phyloP scores from a whole-genome alignment of 2,329 filamentous ascomycete genomes.

The Metarhizium robertsii region DNA sequence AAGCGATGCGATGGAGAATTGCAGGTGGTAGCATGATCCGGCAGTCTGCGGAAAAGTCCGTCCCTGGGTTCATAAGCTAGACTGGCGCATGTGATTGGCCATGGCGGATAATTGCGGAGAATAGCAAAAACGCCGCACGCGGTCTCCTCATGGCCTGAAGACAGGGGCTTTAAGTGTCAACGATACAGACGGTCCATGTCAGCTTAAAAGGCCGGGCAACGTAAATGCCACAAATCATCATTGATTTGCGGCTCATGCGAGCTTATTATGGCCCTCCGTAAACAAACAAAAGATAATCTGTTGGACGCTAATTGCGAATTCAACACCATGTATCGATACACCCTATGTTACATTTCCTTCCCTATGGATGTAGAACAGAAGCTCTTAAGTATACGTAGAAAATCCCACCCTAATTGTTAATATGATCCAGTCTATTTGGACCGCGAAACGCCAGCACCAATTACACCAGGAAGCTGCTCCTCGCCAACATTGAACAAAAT shows the following conservation, averaged over 20 bases:
- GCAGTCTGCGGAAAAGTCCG: constrained; percentile 8
- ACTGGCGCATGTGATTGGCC: constrained; percentile 6
- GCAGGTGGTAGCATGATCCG: constrained; percentile 2
- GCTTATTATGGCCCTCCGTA: neutral
- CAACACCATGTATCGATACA: constrained; percentile 6
- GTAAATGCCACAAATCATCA: neutral
- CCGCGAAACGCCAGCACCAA: constrained; percentile 85
- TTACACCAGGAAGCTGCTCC: constrained; percentile 83
- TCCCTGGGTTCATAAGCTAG: constrained; percentile 2
- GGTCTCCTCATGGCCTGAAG: neutral
- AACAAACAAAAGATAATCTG: neutral
- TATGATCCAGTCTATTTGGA: constrained; percentile 38
- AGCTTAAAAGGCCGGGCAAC: neutral
- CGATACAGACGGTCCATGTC: too few species aligned
- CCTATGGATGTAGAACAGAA: neutral
- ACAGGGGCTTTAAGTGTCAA: too few species aligned
- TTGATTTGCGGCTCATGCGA: neutral
- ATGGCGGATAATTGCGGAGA: neutral
- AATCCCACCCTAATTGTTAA: neutral
- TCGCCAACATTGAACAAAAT: constrained; percentile 77
- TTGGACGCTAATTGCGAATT: constrained; percentile 1
- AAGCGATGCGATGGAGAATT: neutral
- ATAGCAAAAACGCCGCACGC: constrained; percentile 4
- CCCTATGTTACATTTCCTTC: constrained; percentile 6
- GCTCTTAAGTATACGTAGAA: constrained; percentile 8